A percentile compares a stretch with the other conserved stretches of the same genome.
These are phyloP conservation scores for Candida anutae DNA, from an alignment of 1,139 yeast species.

Conservation along the genomic window DNA sequence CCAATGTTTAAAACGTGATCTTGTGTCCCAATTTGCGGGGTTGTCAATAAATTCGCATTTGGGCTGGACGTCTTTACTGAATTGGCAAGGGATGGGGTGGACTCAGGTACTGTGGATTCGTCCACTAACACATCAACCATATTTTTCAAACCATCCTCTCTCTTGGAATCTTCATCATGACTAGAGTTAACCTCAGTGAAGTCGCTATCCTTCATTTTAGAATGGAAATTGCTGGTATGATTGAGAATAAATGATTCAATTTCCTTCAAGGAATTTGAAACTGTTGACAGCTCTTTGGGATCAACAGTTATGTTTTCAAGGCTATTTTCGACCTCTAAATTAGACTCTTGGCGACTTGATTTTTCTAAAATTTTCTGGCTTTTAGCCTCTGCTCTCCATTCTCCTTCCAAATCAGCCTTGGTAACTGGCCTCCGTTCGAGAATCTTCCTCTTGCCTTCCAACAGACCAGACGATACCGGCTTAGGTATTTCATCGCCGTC, in stretches of 20 bases:
- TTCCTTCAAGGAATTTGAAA: constrained; percentile 18
- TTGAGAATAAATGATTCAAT: constrained; percentile 23
- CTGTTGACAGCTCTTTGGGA: constrained; percentile 4
- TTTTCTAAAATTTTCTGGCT: no score
- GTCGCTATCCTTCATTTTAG: constrained; percentile 4
- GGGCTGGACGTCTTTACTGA: neutral
- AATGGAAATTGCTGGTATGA: constrained; percentile 18
- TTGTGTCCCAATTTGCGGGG: no score
- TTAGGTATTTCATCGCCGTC: neutral
- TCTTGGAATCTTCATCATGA: constrained; percentile 4
- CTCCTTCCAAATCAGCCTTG: constrained; percentile 4
- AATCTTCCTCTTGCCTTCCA: no score
- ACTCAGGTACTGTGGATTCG: constrained; percentile 1
- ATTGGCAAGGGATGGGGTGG: constrained; percentile 1
- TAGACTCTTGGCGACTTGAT: neutral
- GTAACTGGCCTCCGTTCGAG: no score
- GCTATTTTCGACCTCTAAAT: constrained; percentile 2
- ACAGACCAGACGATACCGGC: neutral
- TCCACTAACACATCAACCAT: constrained; percentile 14
- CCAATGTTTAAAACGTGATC: no score
- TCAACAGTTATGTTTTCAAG: constrained; percentile 1
- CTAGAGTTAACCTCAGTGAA: constrained; percentile 2
- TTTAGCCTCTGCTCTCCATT: no score
- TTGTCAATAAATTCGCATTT: no score
- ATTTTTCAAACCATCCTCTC: constrained; percentile 8